phyloP scores from a whole-genome alignment of 169 alveolate species.

The Fabrea salina region DNA sequence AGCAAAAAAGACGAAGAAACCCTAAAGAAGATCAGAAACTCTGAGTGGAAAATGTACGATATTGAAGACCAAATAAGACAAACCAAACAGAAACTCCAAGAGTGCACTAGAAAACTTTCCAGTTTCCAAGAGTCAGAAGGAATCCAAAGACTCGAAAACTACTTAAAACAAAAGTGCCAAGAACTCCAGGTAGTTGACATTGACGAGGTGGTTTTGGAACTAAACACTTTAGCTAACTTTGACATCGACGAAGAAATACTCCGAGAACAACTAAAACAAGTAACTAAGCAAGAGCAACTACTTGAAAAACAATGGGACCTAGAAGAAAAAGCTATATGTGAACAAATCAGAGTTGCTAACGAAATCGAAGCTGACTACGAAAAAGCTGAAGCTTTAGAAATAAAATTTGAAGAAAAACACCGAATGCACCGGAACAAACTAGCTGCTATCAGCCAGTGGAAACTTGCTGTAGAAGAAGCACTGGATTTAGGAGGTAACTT shows the following conservation, averaged over 20 bases:
- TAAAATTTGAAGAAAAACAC: too few species aligned
- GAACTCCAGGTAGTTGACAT: background rate
- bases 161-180: background rate
- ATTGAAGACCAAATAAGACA: background rate
- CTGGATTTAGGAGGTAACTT: background rate
- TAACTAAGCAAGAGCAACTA: background rate
- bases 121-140: background rate
- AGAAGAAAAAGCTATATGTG: background rate
- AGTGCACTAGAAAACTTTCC: background rate
- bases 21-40: background rate
- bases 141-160: background rate
- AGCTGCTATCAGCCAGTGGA: constrained; percentile 21
- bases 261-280: background rate
- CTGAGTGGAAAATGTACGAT: background rate
- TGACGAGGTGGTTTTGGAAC: background rate
- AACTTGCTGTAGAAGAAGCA: constrained; percentile 13
- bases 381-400: too few species aligned
- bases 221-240: background rate
- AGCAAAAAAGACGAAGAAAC: background rate
- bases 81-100: background rate
- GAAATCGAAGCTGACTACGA: too few species aligned
- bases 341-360: background rate
- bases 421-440: constrained; percentile 3
- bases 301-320: background rate
- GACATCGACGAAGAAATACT: constrained; percentile 19